These are phyloP conservation scores for Malassezia brasiliensis DNA, from an alignment of 1,284 basidiomycete genomes.

Conservation along the genomic window DNA sequence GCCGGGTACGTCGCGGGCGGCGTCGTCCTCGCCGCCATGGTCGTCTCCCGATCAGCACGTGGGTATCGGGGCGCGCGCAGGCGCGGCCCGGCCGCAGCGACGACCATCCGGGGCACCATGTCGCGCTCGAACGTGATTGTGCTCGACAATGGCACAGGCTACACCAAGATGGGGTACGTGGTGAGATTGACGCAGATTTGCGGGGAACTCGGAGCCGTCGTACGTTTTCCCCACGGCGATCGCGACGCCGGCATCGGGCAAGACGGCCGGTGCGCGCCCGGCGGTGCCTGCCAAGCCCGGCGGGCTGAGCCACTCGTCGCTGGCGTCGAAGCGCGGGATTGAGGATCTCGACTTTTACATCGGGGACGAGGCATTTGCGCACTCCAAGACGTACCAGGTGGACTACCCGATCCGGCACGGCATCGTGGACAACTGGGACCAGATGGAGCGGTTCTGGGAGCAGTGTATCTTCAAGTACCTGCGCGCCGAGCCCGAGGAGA, in stretches of 20 bases:
- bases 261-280: slow-evolving; percentile 54
- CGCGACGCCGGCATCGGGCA: slow-evolving; percentile 36
- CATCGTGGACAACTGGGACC: slow-evolving; percentile 99
- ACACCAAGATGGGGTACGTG: slow-evolving; percentile 62
- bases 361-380: slow-evolving; percentile 91
- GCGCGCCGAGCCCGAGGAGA: slow-evolving; percentile 95
- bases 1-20: slow-evolving; percentile 7
- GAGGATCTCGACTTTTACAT: slow-evolving; percentile 99
- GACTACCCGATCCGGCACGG: slow-evolving; percentile 97
- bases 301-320: slow-evolving; percentile 29
- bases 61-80: background rate
- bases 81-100: background rate
- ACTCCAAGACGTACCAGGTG: slow-evolving; percentile 79
- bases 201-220: slow-evolving; percentile 95
- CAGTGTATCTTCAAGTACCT: slow-evolving; percentile 99
- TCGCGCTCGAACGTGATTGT: slow-evolving; percentile 47
- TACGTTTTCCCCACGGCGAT: slow-evolving; percentile 54
- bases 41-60: slow-evolving; percentile 2
- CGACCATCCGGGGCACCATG: slow-evolving; percentile 22
- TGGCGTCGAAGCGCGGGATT: slow-evolving; percentile 86
- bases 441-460: slow-evolving; percentile 99
- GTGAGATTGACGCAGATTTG: slow-evolving; percentile 59
- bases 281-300: slow-evolving; percentile 68
- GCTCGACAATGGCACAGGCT: slow-evolving; percentile 17
- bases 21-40: background rate